Evolutionary conservation across 495 filamentous ascomycete genomes (phyloP).

Genomic region (Pyronema domesticum): DNA sequence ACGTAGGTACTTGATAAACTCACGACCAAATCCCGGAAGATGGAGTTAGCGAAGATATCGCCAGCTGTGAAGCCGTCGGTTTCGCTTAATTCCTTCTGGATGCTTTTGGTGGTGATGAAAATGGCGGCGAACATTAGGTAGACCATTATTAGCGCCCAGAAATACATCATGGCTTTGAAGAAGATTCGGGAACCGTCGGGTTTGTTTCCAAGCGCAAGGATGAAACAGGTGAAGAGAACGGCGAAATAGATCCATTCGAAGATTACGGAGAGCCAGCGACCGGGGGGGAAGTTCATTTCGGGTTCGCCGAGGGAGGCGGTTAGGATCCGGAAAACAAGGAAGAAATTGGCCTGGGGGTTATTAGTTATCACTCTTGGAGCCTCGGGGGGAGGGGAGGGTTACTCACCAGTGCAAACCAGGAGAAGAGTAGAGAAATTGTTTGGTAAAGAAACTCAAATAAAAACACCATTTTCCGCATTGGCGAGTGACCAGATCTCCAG

Average conservation of each 20-base stretch:
- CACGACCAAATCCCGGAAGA: conserved; percentile 87
- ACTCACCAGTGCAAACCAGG: conserved; percentile 54
- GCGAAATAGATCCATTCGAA: conserved; percentile 94
- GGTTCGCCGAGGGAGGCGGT: conserved; percentile 59
- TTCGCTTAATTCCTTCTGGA: conserved; percentile 43
- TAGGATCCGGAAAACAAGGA: conserved; percentile 93
- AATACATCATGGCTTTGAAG: conserved; percentile 94
- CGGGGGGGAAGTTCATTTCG: conserved; percentile 53
- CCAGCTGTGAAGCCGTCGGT: conserved; percentile 43
- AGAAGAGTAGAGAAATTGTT: conserved; percentile 83
- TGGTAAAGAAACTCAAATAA: conserved; percentile 80
- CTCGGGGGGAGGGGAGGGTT: not conserved
- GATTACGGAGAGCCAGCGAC: conserved; percentile 63
- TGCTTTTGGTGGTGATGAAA: conserved; percentile 78
- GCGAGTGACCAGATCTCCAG: conserved; percentile 54
- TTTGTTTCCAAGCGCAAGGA: conserved; percentile 85
- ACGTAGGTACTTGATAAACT: conserved; percentile 86
- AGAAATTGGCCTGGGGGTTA: conserved; percentile 67
- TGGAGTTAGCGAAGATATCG: conserved; percentile 62
- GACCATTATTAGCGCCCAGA: conserved; percentile 89
- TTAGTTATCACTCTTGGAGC: no score
- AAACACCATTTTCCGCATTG: conserved; percentile 68
- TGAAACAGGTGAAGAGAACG: conserved; percentile 84
- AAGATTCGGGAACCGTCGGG: conserved; percentile 79
- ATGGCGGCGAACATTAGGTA: conserved; percentile 89